These are phyloP conservation scores for Polygonum aviculare DNA, from an alignment of 148 eudicot genomes.

Conservation along the genomic window DNA sequence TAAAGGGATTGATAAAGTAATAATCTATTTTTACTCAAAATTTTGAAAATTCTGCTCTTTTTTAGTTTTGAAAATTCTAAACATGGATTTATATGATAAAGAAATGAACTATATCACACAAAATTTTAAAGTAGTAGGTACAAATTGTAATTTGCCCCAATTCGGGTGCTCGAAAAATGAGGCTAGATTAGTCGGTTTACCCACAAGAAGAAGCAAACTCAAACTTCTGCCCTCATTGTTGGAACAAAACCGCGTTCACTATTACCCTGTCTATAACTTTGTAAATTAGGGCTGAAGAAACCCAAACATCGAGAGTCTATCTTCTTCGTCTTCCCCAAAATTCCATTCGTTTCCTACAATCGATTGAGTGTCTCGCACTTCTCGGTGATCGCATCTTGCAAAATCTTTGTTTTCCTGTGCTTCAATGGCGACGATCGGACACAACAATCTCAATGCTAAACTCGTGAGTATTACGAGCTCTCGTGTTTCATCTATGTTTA, in stretches of 20 bases:
- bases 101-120: no score
- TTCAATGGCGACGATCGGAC: conserved; percentile 58
- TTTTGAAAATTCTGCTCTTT: no score
- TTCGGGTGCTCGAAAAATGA: neutral
- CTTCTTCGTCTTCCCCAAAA: neutral
- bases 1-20: no score
- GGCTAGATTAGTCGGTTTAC: neutral
- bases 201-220: neutral
- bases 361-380: neutral
- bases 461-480: conserved; percentile 33
- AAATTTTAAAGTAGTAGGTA: no score
- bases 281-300: neutral
- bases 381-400: neutral
- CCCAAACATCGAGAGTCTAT: neutral
- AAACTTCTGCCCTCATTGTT: neutral
- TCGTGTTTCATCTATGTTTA: neutral
- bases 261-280: neutral
- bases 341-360: neutral
- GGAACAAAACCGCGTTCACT: neutral
- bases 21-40: no score
- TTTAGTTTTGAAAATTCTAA: no score
- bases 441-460: conserved; percentile 88
- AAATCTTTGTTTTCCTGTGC: neutral
- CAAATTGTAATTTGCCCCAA: neutral
- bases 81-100: no score